Evolutionary conservation across 1,284 basidiomycete genomes (phyloP).

Genomic region (Porodaedalea pini): DNA sequence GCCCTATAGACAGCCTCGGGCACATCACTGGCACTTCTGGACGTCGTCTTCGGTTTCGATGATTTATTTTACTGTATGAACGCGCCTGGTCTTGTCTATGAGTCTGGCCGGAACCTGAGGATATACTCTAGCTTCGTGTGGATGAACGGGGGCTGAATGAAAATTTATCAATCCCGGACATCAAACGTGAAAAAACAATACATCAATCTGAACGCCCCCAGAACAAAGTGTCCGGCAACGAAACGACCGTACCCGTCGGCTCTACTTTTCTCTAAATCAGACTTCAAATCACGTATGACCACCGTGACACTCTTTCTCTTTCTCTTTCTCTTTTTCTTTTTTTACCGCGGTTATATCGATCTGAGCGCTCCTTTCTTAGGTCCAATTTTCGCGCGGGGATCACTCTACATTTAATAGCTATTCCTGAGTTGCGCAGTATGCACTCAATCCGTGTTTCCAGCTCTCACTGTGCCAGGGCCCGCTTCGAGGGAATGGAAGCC

Average conservation of each 20-base stretch:
- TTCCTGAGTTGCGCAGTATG: neutral
- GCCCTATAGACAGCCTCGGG: too few species aligned
- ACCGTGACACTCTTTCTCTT: neutral
- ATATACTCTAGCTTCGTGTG: too few species aligned
- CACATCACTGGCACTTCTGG: too few species aligned
- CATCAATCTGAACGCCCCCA: neutral
- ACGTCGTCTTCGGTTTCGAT: too few species aligned
- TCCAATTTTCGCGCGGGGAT: neutral
- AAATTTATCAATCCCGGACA: too few species aligned
- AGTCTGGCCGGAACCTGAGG: too few species aligned
- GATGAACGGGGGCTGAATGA: too few species aligned
- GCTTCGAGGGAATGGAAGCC: slow-evolving; percentile 1
- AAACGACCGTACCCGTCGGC: neutral
- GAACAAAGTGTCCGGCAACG: neutral
- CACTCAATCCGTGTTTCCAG: neutral
- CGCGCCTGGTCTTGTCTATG: too few species aligned
- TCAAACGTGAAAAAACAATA: too few species aligned
- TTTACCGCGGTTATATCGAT: neutral
- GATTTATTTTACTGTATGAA: too few species aligned
- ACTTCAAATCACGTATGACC: neutral
- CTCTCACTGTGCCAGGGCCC: neutral
- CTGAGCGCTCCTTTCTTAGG: too few species aligned
- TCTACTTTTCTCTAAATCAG: neutral
- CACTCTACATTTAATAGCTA: neutral
- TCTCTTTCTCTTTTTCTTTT: too few species aligned